A percentile compares a stretch with the other conserved stretches of the same genome.
Conservation (phyloP, 2,329 filamentous ascomycete species). For the Phaeosphaeriaceae sp. region DNA sequence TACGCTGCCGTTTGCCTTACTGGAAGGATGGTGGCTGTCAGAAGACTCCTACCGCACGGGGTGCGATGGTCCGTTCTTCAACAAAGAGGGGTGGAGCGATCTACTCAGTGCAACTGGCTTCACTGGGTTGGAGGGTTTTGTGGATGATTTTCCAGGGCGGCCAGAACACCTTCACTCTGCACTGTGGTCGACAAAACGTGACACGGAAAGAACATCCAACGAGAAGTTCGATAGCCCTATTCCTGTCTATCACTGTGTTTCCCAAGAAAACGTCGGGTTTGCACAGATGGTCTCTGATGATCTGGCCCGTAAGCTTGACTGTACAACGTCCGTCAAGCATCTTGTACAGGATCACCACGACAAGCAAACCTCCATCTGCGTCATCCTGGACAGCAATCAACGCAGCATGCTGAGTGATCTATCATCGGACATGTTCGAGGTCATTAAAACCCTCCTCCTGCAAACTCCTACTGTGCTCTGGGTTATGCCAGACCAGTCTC, state of each 20-base stretch:
- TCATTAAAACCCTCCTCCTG: neutral
- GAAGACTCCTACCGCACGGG: neutral
- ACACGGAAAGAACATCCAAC: too few species aligned
- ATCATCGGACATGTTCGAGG: neutral
- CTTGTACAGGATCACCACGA: too few species aligned
- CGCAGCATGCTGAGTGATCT: neutral
- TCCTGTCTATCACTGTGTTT: too few species aligned
- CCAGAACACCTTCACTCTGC: too few species aligned
- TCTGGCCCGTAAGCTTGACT: too few species aligned
- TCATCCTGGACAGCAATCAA: neutral
- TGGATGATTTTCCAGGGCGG: too few species aligned
- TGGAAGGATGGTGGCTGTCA: slow-evolving; percentile 29
- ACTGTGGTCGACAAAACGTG: too few species aligned
- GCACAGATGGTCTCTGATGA: too few species aligned
- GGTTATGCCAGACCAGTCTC: neutral
- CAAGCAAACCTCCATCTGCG: too few species aligned
- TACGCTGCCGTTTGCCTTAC: slow-evolving; percentile 17
- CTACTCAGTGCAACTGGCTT: neutral
- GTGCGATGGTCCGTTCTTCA: neutral
- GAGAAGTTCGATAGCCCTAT: too few species aligned
- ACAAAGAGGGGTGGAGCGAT: neutral
- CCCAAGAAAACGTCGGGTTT: too few species aligned
- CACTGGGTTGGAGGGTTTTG: neutral
- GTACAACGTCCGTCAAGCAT: too few species aligned
- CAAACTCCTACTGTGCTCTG: neutral